Base-by-base conservation (phyloP, 148 eudicot genomes). In the Spergularia marina region DNA sequence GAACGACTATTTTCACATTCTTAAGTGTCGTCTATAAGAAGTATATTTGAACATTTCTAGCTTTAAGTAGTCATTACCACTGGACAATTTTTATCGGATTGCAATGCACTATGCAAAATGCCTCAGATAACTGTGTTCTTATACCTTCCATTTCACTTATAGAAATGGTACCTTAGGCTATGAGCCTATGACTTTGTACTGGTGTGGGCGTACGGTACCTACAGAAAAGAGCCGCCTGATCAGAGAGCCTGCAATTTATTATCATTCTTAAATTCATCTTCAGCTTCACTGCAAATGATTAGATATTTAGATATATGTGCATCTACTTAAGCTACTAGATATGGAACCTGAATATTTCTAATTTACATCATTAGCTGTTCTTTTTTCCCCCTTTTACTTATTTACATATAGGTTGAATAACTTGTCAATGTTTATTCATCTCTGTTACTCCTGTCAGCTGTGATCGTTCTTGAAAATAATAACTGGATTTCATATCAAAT, bases 381-480 rank as follows among this genome's bases (percentile, higher is more conserved):
- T 9, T 44, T 44, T 9, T 4, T 44, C 1, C 8, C 44, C 39
- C 47, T 61, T 14, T 21, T 44, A 20, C 41, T 74, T 39, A 17
- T 49, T 34, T 63, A 53, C 23, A 55, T 55, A 47, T 65, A 51
- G 23, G 23, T 59, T 3, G 60, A 52, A 9, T 16, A 6, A 21
- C 23, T 59, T 0, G 10, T 39, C 10, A n/a, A 8, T 47, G 9
- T 14, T 58, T 40, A 7, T 51, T 2, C 40, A 8, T 7, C 4
- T 54, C 15, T 12, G 10, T 9, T 21, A 2, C 17, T 7, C 52
- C 18, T 66, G 25, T 8, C 4, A 52, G 7, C 74, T 51, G 5
- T 14, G 20, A 69, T 1, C 14, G 30, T 39, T 30, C 65, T 13
- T 76, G 57, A 16, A 69, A 40, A 66, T 80, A 52, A 71, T 51